phyloP scores from a whole-genome alignment of 2,329 filamentous ascomycete species.

The Colletotrichum abscissum region DNA sequence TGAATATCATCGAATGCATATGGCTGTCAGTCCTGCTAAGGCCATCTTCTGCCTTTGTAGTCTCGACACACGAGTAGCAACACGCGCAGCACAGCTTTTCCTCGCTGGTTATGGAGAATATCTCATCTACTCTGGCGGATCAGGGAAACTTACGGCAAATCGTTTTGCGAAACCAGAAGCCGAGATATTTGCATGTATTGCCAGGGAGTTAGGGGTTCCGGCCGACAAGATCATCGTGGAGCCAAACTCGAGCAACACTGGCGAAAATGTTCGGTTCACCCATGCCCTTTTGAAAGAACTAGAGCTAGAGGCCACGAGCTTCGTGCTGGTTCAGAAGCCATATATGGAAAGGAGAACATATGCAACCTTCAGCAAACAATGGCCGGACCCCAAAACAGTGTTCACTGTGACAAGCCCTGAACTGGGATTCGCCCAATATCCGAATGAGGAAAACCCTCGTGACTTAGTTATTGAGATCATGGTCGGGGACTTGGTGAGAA shows the following conservation, averaged over 20 bases:
- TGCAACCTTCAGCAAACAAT: conserved; percentile 59
- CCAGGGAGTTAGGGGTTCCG: conserved; percentile 52
- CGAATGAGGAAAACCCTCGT: conserved; percentile 52
- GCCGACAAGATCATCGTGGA: conserved; percentile 52
- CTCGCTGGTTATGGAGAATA: conserved; percentile 50
- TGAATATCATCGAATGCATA: conserved; percentile 55
- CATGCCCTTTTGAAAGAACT: conserved; percentile 46
- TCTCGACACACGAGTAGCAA: conserved; percentile 57
- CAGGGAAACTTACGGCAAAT: conserved; percentile 52
- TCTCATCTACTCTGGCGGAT: conserved; percentile 57
- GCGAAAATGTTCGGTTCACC: conserved; percentile 59
- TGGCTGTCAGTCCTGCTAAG: conserved; percentile 48
- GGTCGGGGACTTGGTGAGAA: conserved; percentile 56
- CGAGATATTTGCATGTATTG: conserved; percentile 54
- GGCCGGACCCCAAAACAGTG: conserved; percentile 48
- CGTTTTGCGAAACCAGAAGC: conserved; percentile 55
- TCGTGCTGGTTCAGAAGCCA: conserved; percentile 60
- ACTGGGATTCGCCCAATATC: conserved; percentile 52
- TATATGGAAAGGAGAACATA: conserved; percentile 61
- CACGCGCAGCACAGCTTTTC: conserved; percentile 54
- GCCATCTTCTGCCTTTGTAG: conserved; percentile 61
- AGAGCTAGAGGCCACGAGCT: conserved; percentile 42
- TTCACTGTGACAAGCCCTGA: conserved; percentile 55
- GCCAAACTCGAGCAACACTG: conserved; percentile 55
- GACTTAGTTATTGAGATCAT: conserved; percentile 57